Evolutionary conservation across 2,329 filamentous ascomycete species (phyloP).

Genomic region (Xylariaceae sp.): DNA sequence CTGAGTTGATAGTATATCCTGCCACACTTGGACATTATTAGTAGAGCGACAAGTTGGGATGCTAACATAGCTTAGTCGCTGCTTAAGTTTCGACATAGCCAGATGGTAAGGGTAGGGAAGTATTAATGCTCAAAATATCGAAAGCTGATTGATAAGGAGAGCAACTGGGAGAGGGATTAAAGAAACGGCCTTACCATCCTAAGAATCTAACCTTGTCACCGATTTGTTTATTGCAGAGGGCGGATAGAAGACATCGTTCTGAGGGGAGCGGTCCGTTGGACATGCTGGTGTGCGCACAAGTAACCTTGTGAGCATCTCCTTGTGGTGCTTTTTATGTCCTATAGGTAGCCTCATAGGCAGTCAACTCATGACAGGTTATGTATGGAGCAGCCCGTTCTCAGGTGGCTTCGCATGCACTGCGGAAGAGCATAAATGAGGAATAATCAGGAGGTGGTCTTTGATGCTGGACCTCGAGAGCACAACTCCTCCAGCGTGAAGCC

Average conservation of each 20-base stretch:
- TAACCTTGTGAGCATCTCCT: not conserved
- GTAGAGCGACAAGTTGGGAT: constrained; percentile 12
- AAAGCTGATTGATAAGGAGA: not conserved
- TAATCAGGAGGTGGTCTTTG: too few relatives aligned
- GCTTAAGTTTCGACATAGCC: constrained; percentile 4
- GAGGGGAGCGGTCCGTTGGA: constrained; percentile 68
- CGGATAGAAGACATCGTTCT: constrained; percentile 67
- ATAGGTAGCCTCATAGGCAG: not conserved
- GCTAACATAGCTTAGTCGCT: not conserved
- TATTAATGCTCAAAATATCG: not conserved
- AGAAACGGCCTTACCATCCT: constrained; percentile 72
- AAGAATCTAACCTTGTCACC: constrained; percentile 89
- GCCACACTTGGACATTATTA: constrained; percentile 50
- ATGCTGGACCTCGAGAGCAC: too few relatives aligned
- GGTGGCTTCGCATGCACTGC: too few relatives aligned
- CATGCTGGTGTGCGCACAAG: constrained; percentile 45
- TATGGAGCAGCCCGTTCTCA: too few relatives aligned
- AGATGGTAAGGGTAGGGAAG: not conserved
- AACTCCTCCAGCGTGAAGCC: too few relatives aligned
- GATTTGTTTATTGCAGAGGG: constrained; percentile 56
- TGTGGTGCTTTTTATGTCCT: too few relatives aligned
- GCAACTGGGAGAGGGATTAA: not conserved
- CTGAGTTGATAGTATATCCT: constrained; percentile 59
- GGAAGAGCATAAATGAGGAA: too few relatives aligned
- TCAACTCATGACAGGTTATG: too few relatives aligned